These are phyloP conservation scores for Lecanosticta acicola DNA, from an alignment of 2,329 filamentous ascomycete genomes.

Conservation along the genomic window DNA sequence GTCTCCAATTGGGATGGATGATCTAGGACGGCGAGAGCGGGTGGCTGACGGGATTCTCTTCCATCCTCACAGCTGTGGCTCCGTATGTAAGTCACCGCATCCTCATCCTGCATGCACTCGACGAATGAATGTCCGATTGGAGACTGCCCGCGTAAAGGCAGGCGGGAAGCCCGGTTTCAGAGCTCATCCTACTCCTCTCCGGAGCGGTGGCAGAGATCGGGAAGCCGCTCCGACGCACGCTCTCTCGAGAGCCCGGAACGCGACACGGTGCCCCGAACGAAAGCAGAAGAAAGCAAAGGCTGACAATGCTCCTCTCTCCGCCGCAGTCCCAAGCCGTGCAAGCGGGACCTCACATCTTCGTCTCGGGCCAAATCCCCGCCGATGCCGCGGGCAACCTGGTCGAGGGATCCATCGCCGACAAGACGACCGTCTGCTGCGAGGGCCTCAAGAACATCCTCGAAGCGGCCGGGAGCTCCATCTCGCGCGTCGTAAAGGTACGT, in stretches of 20 bases:
- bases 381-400: slow-evolving; percentile 57
- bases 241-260: too few species aligned
- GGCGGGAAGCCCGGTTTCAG: too few species aligned
- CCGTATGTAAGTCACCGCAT: slow-evolving; percentile 37
- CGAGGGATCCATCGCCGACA: slow-evolving; percentile 59
- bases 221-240: too few species aligned
- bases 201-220: too few species aligned
- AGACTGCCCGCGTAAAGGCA: too few species aligned
- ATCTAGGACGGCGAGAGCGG: too few species aligned
- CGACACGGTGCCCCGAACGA: too few species aligned
- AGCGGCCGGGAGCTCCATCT: slow-evolving; percentile 70
- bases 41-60: not conserved
- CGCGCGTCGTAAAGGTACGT: slow-evolving; percentile 75
- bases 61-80: slow-evolving; percentile 33
- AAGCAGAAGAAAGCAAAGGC: too few species aligned
- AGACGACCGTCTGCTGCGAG: slow-evolving; percentile 65
- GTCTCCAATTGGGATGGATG: too few species aligned
- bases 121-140: too few species aligned
- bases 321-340: slow-evolving; percentile 55
- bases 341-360: slow-evolving; percentile 61
- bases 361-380: slow-evolving; percentile 73
- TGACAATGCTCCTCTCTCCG: not conserved
- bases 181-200: too few species aligned
- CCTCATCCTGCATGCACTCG: not conserved
- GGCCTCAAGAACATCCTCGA: slow-evolving; percentile 80